Percentiles rank a stretch among this genome's conserved stretches.
Conservation (phyloP, 2,329 filamentous ascomycete genomes). For the Cladosporium sp. region DNA sequence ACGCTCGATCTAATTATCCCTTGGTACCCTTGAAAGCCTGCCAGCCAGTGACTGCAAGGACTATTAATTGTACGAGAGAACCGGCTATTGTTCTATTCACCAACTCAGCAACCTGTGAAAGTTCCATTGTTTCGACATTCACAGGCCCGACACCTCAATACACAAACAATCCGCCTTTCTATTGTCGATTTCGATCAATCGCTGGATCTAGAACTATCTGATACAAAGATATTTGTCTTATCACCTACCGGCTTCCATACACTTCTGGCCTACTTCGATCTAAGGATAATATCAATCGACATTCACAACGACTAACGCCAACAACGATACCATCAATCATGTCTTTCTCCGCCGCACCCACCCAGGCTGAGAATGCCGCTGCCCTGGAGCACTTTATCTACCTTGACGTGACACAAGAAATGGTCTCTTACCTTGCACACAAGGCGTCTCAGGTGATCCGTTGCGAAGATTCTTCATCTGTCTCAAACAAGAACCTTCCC, state of each 20-base stretch:
- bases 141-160: slow-evolving; percentile 7
- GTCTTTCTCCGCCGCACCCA: slow-evolving; percentile 40
- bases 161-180: slow-evolving; percentile 12
- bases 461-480: slow-evolving; percentile 56
- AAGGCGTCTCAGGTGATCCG: slow-evolving; percentile 75
- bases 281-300: slow-evolving; percentile 13
- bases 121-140: slow-evolving; percentile 1
- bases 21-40: slow-evolving; percentile 21
- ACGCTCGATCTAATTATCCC: slow-evolving; percentile 25
- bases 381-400: slow-evolving; percentile 79
- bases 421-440: slow-evolving; percentile 72
- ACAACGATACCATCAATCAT: slow-evolving; percentile 29
- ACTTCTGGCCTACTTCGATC: slow-evolving; percentile 1
- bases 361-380: slow-evolving; percentile 57
- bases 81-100: slow-evolving; percentile 14
- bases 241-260: slow-evolving; percentile 1
- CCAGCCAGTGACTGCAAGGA: slow-evolving; percentile 29
- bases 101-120: slow-evolving; percentile 12
- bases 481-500: slow-evolving; percentile 44
- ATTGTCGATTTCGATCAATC: slow-evolving; percentile 16
- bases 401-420: slow-evolving; percentile 67
- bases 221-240: slow-evolving; percentile 10
- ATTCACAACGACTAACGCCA: slow-evolving; percentile 13
- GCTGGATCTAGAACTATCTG: slow-evolving; percentile 5
- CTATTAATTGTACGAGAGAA: slow-evolving; percentile 25